Percentiles rank a stretch among this genome's conserved stretches.
These are phyloP conservation scores for Fomitopsis pulvina DNA, from an alignment of 768 basidiomycete genomes.

Conservation along the genomic window DNA sequence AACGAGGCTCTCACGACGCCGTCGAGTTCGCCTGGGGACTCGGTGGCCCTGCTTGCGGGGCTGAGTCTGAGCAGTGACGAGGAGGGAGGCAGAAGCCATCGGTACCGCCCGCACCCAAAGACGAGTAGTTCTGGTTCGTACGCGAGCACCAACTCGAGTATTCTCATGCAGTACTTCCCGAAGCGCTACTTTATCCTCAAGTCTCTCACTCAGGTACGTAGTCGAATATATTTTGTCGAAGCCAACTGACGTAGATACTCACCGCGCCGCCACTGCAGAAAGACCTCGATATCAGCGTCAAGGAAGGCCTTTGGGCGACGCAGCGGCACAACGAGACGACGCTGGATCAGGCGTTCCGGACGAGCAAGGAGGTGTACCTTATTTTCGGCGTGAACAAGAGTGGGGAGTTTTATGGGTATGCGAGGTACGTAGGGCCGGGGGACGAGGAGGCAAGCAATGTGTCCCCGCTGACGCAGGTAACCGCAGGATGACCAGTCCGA, in stretches of 20 bases:
- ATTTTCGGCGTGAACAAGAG: slow-evolving; percentile 93
- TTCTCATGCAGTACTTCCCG: slow-evolving; percentile 73
- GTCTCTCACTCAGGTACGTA: slow-evolving; percentile 68
- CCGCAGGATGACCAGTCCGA: slow-evolving; percentile 63
- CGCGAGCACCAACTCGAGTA: slow-evolving; percentile 79
- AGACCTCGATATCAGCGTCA: slow-evolving; percentile 74
- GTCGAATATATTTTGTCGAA: background rate
- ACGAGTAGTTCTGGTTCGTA: slow-evolving; percentile 63
- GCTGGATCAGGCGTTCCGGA: slow-evolving; percentile 90
- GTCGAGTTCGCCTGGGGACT: slow-evolving; percentile 15
- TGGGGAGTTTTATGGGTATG: slow-evolving; percentile 93
- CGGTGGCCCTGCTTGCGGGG: slow-evolving; percentile 18
- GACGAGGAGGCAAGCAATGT: background rate
- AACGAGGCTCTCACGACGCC: slow-evolving; percentile 14
- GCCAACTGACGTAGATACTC: background rate
- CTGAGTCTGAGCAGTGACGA: slow-evolving; percentile 36
- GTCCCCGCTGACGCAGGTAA: slow-evolving; percentile 1
- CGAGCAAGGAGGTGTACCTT: slow-evolving; percentile 78
- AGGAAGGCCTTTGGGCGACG: slow-evolving; percentile 83
- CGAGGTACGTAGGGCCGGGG: slow-evolving; percentile 43
- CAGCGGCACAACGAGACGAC: slow-evolving; percentile 90
- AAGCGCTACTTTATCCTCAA: slow-evolving; percentile 91
- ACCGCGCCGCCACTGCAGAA: slow-evolving; percentile 46
- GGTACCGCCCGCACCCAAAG: slow-evolving; percentile 21
- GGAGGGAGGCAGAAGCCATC: slow-evolving; percentile 16